Evolutionary conservation across 192 early-diverging fungal genomes (phyloP).

Genomic region (Obelidium mucronatum): DNA sequence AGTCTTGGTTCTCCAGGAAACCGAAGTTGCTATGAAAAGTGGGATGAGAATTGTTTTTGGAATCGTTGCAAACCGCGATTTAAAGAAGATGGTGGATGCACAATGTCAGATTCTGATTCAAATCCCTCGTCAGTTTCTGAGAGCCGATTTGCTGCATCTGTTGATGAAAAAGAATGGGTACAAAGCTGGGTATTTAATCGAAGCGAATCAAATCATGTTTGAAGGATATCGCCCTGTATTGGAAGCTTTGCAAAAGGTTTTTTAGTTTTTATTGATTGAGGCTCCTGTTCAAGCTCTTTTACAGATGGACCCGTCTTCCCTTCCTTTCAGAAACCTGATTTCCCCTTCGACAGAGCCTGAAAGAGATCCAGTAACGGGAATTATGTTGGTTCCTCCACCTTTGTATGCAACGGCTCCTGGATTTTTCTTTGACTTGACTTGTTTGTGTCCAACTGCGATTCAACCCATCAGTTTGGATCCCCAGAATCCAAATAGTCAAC

Average conservation of each 20-base stretch:
- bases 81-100: conserved; percentile 20
- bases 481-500: background rate
- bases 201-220: conserved; percentile 39
- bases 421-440: conserved; percentile 17
- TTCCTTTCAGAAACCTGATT: conserved; percentile 33
- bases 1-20: background rate
- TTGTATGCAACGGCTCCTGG: conserved; percentile 17
- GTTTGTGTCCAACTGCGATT: background rate
- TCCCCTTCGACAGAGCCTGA: conserved; percentile 27
- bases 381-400: conserved; percentile 1
- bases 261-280: background rate
- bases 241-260: conserved; percentile 30
- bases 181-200: conserved; percentile 27
- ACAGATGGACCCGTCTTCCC: conserved; percentile 21
- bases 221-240: conserved; percentile 45
- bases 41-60: conserved; percentile 49
- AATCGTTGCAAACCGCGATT: conserved; percentile 44
- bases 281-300: background rate
- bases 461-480: background rate
- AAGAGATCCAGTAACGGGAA: background rate
- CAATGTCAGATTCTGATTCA: background rate
- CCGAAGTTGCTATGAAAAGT: background rate
- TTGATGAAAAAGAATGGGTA: background rate
- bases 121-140: conserved; percentile 15
- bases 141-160: background rate